A percentile compares a stretch with the other conserved stretches of the same genome.
Conservation (phyloP, 2,329 filamentous ascomycete species). For the Tolypocladium ophioglossoides region DNA sequence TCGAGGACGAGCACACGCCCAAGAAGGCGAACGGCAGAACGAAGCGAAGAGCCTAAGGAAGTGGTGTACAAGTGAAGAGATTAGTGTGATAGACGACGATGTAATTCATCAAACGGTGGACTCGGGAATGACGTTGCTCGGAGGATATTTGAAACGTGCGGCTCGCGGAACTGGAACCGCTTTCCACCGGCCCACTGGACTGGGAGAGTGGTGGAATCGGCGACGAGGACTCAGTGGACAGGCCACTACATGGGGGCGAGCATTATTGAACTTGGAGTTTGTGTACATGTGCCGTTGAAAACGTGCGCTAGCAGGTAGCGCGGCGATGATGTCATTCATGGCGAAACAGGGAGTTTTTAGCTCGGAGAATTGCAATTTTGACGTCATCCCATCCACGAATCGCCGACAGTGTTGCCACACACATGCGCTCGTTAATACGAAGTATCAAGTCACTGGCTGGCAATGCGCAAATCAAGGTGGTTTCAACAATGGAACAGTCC, state of each 20-base stretch:
- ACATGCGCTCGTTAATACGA: no score
- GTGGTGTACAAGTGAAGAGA: background rate
- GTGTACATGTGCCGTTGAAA: background rate
- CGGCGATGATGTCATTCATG: background rate
- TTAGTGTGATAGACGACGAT: background rate
- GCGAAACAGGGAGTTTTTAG: background rate
- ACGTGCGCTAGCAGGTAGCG: background rate
- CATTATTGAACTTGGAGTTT: background rate
- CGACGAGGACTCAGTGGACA: background rate
- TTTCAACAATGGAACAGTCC: background rate
- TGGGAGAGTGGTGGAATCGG: background rate
- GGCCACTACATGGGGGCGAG: constrained; percentile 4
- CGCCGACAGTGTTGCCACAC: no score
- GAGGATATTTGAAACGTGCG: background rate
- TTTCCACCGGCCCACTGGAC: background rate
- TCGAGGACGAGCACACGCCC: constrained; percentile 13
- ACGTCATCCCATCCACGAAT: no score
- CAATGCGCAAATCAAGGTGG: no score
- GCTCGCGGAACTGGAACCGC: background rate
- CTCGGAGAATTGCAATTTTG: background rate
- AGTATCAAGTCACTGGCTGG: background rate
- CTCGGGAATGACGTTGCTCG: background rate
- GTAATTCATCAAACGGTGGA: background rate
- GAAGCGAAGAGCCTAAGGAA: constrained; percentile 13
- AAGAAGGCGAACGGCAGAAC: constrained; percentile 23